Conservation (phyloP, 2,329 filamentous ascomycete genomes). For the Capronia americana region DNA sequence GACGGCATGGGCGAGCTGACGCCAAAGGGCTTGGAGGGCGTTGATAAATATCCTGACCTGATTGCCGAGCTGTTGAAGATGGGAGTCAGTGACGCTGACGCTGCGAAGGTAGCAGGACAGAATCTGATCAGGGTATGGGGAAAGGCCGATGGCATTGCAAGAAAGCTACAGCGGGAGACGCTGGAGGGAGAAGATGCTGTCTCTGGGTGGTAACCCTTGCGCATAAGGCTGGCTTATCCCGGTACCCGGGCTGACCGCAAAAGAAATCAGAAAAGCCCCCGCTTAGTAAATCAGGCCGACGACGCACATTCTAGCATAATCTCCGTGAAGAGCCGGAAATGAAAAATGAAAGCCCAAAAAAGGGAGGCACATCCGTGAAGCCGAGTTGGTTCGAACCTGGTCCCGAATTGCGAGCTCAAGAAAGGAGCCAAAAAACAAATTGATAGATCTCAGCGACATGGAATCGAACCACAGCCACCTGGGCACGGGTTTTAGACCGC, state of each 20-base stretch:
- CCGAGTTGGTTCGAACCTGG: not conserved
- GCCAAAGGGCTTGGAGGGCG: constrained; percentile 80
- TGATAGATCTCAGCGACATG: constrained; percentile 18
- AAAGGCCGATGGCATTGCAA: constrained; percentile 75
- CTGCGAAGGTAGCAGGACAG: constrained; percentile 74
- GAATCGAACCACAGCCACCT: constrained; percentile 30
- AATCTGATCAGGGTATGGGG: constrained; percentile 86
- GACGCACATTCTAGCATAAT: not conserved
- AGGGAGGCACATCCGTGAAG: constrained; percentile 2
- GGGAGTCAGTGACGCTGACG: constrained; percentile 76
- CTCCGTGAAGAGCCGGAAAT: not conserved
- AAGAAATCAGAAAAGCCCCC: not conserved
- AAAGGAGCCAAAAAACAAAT: constrained; percentile 1
- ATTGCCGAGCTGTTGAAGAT: constrained; percentile 75
- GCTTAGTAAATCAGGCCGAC: constrained; percentile 12
- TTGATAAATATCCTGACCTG: constrained; percentile 80
- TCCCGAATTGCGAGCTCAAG: not conserved
- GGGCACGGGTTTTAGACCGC: constrained; percentile 21
- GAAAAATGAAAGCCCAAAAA: not conserved
- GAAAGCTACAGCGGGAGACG: constrained; percentile 66
- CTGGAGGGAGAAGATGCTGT: constrained; percentile 53
- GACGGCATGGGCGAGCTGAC: constrained; percentile 66
- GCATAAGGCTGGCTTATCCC: not conserved
- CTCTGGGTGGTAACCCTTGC: constrained; percentile 24
- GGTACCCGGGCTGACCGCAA: not conserved